phyloP scores from a whole-genome alignment of 805 yeast species.

The Starmerella davenportii region DNA sequence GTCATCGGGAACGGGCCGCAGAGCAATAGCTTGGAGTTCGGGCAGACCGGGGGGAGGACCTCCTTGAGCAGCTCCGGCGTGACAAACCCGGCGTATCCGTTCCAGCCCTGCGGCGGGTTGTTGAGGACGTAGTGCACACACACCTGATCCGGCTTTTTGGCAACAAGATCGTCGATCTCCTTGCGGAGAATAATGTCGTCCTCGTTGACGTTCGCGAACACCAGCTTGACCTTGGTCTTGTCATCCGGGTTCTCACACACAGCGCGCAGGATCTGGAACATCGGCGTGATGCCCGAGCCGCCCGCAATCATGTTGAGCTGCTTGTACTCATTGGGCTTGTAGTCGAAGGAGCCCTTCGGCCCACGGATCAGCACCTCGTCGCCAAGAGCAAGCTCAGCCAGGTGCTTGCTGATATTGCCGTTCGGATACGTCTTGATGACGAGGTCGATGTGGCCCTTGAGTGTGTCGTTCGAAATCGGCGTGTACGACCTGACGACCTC shows the following conservation, averaged over 20 bases:
- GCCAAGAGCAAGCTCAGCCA: constrained; percentile 59
- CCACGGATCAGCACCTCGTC: constrained; percentile 51
- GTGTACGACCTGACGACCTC: constrained; percentile 77
- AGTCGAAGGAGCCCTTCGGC: constrained; percentile 77
- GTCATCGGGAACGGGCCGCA: constrained; percentile 96
- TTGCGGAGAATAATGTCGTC: constrained; percentile 64
- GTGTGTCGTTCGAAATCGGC: constrained; percentile 56
- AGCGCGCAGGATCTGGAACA: constrained; percentile 69
- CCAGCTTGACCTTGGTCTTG: constrained; percentile 50
- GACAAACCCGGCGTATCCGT: constrained; percentile 61
- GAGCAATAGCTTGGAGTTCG: constrained; percentile 50
- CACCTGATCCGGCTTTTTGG: constrained; percentile 28
- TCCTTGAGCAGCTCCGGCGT: constrained; percentile 52
- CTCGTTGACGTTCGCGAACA: constrained; percentile 67
- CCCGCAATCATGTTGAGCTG: constrained; percentile 85
- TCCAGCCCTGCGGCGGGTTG: constrained; percentile 53
- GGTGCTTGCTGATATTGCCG: constrained; percentile 65
- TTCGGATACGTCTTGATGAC: constrained; percentile 67
- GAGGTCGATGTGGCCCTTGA: constrained; percentile 66
- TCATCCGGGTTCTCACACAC: constrained; percentile 62
- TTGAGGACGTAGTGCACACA: constrained; percentile 58
- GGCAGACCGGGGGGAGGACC: constrained; percentile 42
- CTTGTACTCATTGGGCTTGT: constrained; percentile 58
- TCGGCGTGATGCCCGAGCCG: constrained; percentile 90
- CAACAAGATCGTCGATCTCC: constrained; percentile 54